phyloP scores from a whole-genome alignment of 2,329 filamentous ascomycete species.

The Aureobasidium lini region DNA sequence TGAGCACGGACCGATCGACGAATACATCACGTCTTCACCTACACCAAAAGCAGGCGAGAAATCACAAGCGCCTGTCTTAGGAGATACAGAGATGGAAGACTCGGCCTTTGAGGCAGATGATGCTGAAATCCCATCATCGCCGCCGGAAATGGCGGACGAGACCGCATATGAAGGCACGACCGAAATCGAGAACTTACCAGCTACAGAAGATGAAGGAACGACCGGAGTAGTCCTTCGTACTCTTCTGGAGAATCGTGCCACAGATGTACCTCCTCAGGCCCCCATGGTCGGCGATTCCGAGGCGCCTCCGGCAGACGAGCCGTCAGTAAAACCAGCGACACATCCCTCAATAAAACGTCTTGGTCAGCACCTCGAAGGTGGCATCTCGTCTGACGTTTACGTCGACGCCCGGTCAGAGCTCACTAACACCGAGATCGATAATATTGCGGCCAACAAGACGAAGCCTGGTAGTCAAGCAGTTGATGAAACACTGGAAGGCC shows the following conservation, averaged over 20 bases:
- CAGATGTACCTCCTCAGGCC: not conserved
- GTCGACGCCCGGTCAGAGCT: not conserved
- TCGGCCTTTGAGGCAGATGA: slow-evolving; percentile 9
- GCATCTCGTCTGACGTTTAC: not conserved
- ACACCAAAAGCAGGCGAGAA: slow-evolving; percentile 36
- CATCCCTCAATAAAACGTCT: not conserved
- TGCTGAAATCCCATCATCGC: slow-evolving; percentile 16
- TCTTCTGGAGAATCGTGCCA: not conserved
- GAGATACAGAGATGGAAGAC: slow-evolving; percentile 4
- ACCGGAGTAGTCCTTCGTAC: not conserved
- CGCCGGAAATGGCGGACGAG: slow-evolving; percentile 14
- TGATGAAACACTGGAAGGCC: not conserved
- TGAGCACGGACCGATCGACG: slow-evolving; percentile 33
- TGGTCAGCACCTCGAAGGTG: not conserved
- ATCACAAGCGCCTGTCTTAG: not conserved
- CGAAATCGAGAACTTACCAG: not conserved
- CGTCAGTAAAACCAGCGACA: not conserved
- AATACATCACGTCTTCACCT: slow-evolving; percentile 45
- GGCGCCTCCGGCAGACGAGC: not conserved
- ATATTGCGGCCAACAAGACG: not conserved
- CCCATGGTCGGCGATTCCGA: not conserved
- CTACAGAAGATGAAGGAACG: not conserved
- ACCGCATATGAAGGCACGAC: slow-evolving; percentile 5
- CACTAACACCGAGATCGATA: not conserved
- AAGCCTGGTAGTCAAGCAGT: not conserved